Conservation (phyloP, 352 stramenopile genomes). For the Pythium rishiriense region DNA sequence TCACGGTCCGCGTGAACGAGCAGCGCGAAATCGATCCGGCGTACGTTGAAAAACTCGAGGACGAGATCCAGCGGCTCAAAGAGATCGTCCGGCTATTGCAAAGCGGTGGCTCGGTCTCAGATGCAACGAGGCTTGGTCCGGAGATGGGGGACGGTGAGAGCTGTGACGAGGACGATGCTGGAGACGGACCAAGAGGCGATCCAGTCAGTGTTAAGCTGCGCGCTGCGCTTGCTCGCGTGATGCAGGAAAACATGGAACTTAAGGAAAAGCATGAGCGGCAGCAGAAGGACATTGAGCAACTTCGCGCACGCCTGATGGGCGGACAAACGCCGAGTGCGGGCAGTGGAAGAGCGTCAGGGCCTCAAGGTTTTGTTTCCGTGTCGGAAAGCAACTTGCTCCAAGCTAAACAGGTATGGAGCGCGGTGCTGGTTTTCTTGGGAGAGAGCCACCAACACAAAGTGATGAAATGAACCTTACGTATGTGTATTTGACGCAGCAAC, state of each 20-base stretch:
- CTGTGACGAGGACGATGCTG: neutral
- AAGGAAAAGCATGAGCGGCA: conserved; percentile 56
- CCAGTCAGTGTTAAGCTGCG: conserved; percentile 23
- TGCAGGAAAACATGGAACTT: conserved; percentile 72
- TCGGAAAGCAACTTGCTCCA: conserved; percentile 26
- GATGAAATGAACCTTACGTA: too few species aligned
- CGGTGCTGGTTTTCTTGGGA: too few species aligned
- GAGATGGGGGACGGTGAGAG: conserved; percentile 10
- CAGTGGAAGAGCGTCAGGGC: neutral
- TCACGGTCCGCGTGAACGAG: conserved; percentile 83
- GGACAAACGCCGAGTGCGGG: neutral
- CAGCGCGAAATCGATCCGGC: conserved; percentile 82
- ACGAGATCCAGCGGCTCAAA: conserved; percentile 81
- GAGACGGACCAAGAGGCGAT: neutral
- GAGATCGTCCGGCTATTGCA: conserved; percentile 56
- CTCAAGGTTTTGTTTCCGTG: neutral
- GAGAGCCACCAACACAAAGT: too few species aligned
- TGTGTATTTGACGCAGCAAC: conserved; percentile 41
- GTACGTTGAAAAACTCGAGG: conserved; percentile 86
- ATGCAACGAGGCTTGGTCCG: neutral
- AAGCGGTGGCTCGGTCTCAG: conserved; percentile 14
- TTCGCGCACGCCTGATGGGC: conserved; percentile 31
- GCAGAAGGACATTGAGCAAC: conserved; percentile 56
- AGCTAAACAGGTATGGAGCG: conserved; percentile 37
- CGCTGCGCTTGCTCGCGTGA: conserved; percentile 41